Evolutionary conservation across 2,329 filamentous ascomycete species (phyloP).

Genomic region (Claviceps cyperi): DNA sequence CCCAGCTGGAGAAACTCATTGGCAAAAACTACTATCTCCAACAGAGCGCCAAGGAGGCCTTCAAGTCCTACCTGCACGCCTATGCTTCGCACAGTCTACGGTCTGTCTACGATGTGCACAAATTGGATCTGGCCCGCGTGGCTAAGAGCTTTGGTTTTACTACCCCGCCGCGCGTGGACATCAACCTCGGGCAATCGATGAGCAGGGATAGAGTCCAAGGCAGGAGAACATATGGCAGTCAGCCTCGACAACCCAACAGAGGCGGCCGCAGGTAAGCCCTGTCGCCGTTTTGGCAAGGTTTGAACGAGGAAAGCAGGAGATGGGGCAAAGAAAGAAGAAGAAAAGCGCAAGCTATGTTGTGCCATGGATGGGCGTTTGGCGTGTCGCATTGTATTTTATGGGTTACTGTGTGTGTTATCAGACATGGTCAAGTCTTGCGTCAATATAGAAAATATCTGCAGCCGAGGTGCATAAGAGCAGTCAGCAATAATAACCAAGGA

Average conservation of each 20-base stretch:
- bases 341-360: neutral
- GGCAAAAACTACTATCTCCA: slow-evolving; percentile 94
- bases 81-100: slow-evolving; percentile 61
- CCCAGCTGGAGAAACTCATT: slow-evolving; percentile 88
- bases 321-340: neutral
- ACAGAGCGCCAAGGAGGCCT: slow-evolving; percentile 66
- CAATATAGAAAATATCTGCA: neutral
- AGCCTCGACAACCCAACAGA: slow-evolving; percentile 45
- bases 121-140: slow-evolving; percentile 69
- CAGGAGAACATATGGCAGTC: slow-evolving; percentile 61
- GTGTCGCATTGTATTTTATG: neutral
- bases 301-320: neutral
- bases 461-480: neutral
- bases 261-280: slow-evolving; percentile 6
- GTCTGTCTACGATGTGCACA: slow-evolving; percentile 62
- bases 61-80: slow-evolving; percentile 83
- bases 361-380: slow-evolving; percentile 3
- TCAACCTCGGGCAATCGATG: slow-evolving; percentile 70
- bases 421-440: neutral
- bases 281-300: neutral
- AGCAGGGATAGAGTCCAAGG: slow-evolving; percentile 51
- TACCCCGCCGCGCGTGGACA: slow-evolving; percentile 68
- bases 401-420: neutral
- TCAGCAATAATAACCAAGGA: neutral
- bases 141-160: slow-evolving; percentile 73